A percentile compares a stretch with the other conserved stretches of the same genome.
Evolutionary conservation across 441 rosid species (phyloP).

Genomic region (Viola pubescens): DNA sequence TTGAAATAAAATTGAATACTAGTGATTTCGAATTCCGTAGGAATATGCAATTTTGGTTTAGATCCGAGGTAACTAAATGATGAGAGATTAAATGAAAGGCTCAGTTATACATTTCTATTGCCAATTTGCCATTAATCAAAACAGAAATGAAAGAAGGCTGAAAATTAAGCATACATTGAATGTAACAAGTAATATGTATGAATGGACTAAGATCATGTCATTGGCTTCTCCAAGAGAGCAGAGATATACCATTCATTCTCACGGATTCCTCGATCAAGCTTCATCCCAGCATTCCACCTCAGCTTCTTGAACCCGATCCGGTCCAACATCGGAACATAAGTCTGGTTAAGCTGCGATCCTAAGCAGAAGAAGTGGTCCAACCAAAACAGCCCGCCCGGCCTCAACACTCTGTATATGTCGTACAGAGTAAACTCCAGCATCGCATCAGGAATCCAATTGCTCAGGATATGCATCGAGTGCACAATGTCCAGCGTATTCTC

Average conservation of each 20-base stretch:
- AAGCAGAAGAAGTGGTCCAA: constrained; percentile 48
- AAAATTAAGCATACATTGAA: background rate
- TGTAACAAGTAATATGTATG: background rate
- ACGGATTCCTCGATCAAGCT: constrained; percentile 28
- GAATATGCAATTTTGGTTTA: no score
- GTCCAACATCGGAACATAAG: constrained; percentile 34
- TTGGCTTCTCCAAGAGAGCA: constrained; percentile 43
- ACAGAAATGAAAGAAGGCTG: no score
- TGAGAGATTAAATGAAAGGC: no score
- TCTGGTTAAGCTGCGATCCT: constrained; percentile 38
- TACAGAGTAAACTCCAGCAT: constrained; percentile 39
- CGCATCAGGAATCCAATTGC: constrained; percentile 45
- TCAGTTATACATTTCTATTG: no score
- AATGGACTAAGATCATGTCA: constrained; percentile 17
- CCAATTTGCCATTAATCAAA: no score
- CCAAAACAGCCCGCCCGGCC: constrained; percentile 55
- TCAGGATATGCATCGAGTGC: constrained; percentile 46
- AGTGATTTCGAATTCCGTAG: no score
- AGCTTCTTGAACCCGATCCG: constrained; percentile 39
- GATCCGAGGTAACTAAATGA: no score
- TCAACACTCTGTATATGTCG: constrained; percentile 42
- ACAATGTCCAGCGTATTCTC: constrained; percentile 49
- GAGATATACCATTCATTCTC: constrained; percentile 45
- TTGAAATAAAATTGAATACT: no score
- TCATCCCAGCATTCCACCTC: constrained; percentile 37